These are phyloP conservation scores for Torulaspora maleeae DNA, from an alignment of 805 yeast genomes.

Conservation along the genomic window DNA sequence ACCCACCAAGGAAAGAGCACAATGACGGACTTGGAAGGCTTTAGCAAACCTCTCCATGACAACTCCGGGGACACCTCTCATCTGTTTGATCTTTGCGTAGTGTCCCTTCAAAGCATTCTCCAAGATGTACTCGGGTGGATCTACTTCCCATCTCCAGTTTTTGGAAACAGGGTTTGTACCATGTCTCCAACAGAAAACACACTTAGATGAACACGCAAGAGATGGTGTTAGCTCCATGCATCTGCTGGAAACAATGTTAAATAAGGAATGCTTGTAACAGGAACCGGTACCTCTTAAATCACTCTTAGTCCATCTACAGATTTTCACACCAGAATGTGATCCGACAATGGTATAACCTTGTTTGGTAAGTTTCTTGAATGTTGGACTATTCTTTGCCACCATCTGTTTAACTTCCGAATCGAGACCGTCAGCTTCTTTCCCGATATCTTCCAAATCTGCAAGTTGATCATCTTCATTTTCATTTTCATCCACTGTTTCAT, in stretches of 20 bases:
- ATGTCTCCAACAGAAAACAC: conserved; percentile 97
- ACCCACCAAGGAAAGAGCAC: conserved; percentile 90
- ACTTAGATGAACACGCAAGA: conserved; percentile 86
- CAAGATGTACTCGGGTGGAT: conserved; percentile 76
- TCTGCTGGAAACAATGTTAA: conserved; percentile 83
- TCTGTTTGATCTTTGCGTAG: conserved; percentile 84
- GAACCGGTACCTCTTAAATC: conserved; percentile 93
- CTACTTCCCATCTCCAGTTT: conserved; percentile 94
- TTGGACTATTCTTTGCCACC: conserved; percentile 88
- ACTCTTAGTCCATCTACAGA: conserved; percentile 94
- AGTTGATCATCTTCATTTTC: conserved; percentile 40
- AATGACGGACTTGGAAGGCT: conserved; percentile 83
- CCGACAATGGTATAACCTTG: conserved; percentile 94
- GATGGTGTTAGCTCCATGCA: conserved; percentile 97
- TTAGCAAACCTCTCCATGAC: conserved; percentile 85
- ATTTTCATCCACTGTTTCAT: conserved; percentile 47
- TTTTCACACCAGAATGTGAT: conserved; percentile 90
- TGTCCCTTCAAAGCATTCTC: conserved; percentile 87
- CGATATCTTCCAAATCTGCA: conserved; percentile 89
- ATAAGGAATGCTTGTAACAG: conserved; percentile 87
- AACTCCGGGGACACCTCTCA: conserved; percentile 95
- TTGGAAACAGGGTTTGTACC: conserved; percentile 97
- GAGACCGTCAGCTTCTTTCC: conserved; percentile 37
- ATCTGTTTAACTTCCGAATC: conserved; percentile 56
- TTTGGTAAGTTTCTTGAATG: conserved; percentile 79